A percentile compares a stretch with the other conserved stretches of the same genome.
Evolutionary conservation across 257 asterid species (phyloP).

Genomic region (Echium plantagineum): DNA sequence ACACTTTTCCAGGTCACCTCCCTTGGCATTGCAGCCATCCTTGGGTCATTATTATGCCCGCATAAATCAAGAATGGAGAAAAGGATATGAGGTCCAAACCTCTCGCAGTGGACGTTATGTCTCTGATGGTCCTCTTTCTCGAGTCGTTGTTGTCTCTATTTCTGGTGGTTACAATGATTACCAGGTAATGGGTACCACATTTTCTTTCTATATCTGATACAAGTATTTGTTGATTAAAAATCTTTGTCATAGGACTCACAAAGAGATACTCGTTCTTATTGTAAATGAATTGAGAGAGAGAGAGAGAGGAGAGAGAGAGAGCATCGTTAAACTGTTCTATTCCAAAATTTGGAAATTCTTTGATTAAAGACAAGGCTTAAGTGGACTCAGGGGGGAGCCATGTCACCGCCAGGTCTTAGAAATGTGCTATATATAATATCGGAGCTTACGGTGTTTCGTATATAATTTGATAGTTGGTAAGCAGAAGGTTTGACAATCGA

Average conservation of each 20-base stretch:
- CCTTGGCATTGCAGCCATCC: slow-evolving; percentile 88
- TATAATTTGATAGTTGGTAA: background rate
- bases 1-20: slow-evolving; percentile 65
- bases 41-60: slow-evolving; percentile 69
- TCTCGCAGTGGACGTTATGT: slow-evolving; percentile 47
- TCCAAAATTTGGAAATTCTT: background rate
- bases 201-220: background rate
- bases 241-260: background rate
- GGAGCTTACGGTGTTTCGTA: background rate
- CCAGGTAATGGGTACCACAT: slow-evolving; percentile 47
- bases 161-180: slow-evolving; percentile 96
- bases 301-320: background rate
- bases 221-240: background rate
- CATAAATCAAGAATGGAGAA: slow-evolving; percentile 81
- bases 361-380: no score
- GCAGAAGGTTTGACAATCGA: background rate
- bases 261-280: background rate
- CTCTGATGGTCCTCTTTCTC: slow-evolving; percentile 58
- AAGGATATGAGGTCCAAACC: slow-evolving; percentile 61
- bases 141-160: slow-evolving; percentile 63
- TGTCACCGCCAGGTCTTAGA: no score
- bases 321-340: background rate
- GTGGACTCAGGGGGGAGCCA: background rate
- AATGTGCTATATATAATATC: background rate
- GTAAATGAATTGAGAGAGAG: background rate